Conservation (phyloP, 2,329 filamentous ascomycete genomes). For the Colletotrichum cordylinicola region DNA sequence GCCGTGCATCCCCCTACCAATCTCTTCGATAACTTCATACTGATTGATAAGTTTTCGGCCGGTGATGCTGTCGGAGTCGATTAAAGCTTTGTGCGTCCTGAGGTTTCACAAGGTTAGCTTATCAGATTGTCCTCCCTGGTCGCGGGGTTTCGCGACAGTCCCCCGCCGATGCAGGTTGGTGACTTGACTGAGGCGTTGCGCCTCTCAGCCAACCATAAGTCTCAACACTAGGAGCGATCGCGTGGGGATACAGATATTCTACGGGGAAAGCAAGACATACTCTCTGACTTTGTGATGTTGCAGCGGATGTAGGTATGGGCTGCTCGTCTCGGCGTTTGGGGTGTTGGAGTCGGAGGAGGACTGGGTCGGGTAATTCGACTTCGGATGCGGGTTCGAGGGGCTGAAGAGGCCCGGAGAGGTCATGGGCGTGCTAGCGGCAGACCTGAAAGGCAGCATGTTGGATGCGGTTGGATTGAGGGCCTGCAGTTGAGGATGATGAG, state of each 20-base stretch:
- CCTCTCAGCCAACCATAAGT: not conserved
- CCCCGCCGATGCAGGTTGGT: not conserved
- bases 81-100: constrained; percentile 87
- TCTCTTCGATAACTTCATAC: constrained; percentile 96
- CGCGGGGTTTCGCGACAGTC: not conserved
- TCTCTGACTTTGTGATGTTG: constrained; percentile 79
- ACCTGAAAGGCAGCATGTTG: constrained; percentile 49
- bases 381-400: constrained; percentile 49
- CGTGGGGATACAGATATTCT: not conserved
- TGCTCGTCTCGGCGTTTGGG: constrained; percentile 53
- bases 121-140: constrained; percentile 3
- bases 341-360: constrained; percentile 60
- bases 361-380: constrained; percentile 40
- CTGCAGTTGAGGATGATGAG: constrained; percentile 17
- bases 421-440: constrained; percentile 61
- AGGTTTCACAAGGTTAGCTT: not conserved
- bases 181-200: constrained; percentile 2
- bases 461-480: constrained; percentile 32
- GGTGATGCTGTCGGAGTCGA: constrained; percentile 86
- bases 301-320: constrained; percentile 72
- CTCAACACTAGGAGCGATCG: too few species aligned
- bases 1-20: constrained; percentile 93
- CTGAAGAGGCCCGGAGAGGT: constrained; percentile 69
- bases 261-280: constrained; percentile 47
- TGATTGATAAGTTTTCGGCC: constrained; percentile 97